Conservation (phyloP, 192 early-diverging fungal species). For the Entomortierella beljakovae region DNA sequence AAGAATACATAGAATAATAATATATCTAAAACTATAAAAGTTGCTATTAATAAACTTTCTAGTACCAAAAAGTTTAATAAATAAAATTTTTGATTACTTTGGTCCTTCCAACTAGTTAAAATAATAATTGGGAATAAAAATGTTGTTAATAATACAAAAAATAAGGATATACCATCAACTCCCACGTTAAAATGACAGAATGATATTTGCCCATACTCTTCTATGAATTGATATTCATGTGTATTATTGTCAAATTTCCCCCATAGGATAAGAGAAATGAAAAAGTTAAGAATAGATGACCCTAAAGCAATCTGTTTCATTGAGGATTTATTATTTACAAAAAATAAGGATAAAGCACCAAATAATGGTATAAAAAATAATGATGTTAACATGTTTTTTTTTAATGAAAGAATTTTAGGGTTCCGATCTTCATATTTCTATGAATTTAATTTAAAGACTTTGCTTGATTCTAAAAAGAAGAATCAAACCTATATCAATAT, state of each 20-base stretch:
- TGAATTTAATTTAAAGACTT: neutral
- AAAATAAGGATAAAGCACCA: conserved; percentile 48
- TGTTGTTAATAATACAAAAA: conserved; percentile 70
- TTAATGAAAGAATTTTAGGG: neutral
- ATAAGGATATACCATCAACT: conserved; percentile 68
- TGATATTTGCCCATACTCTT: conserved; percentile 55
- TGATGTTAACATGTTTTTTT: conserved; percentile 27
- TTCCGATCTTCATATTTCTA: neutral
- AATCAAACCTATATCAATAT: conserved; percentile 7
- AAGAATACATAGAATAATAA: conserved; percentile 41
- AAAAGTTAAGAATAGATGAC: conserved; percentile 60
- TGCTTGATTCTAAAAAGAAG: neutral
- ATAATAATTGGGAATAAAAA: conserved; percentile 71
- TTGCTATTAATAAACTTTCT: conserved; percentile 52
- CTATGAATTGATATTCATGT: conserved; percentile 66
- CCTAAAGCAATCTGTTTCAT: conserved; percentile 59
- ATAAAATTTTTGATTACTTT: conserved; percentile 61
- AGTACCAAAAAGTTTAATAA: conserved; percentile 58
- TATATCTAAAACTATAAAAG: conserved; percentile 46
- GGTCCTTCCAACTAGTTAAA: conserved; percentile 63
- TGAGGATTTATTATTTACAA: conserved; percentile 52
- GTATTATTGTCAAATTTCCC: conserved; percentile 64
- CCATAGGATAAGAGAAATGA: conserved; percentile 61
- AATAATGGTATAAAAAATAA: conserved; percentile 61
- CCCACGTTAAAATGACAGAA: conserved; percentile 53